These are phyloP conservation scores for Hippophae gyantsensis DNA, from an alignment of 306 rosid genomes.

Conservation along the genomic window DNA sequence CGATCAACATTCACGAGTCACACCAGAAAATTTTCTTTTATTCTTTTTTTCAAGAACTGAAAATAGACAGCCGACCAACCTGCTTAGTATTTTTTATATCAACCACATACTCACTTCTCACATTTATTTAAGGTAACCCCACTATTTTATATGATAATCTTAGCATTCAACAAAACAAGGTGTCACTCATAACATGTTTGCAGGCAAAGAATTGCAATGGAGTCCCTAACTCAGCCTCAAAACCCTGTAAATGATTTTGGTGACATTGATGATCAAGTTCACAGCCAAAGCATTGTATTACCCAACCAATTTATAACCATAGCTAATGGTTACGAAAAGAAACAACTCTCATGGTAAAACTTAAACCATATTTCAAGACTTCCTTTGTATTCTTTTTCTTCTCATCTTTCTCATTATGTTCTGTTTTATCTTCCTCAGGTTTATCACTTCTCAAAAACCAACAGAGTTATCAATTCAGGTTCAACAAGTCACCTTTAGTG, in stretches of 20 bases:
- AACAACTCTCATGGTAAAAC: slow-evolving; percentile 51
- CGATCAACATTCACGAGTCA: no score
- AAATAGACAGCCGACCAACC: slow-evolving; percentile 33
- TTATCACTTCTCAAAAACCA: slow-evolving; percentile 68
- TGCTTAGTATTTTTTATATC: slow-evolving; percentile 16
- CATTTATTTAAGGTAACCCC: slow-evolving; percentile 38
- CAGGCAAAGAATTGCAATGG: slow-evolving; percentile 32
- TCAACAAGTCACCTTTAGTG: slow-evolving; percentile 54
- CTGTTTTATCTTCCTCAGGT: slow-evolving; percentile 45
- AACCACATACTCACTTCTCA: slow-evolving; percentile 68
- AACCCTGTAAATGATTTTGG: slow-evolving; percentile 23
- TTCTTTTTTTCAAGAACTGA: slow-evolving; percentile 9
- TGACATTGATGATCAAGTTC: slow-evolving; percentile 36
- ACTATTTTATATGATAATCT: slow-evolving; percentile 10
- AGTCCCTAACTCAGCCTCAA: slow-evolving; percentile 31
- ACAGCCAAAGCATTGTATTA: slow-evolving; percentile 49
- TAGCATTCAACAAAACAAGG: slow-evolving; percentile 14
- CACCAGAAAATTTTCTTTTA: no score
- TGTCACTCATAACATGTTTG: slow-evolving; percentile 14
- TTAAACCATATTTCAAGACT: slow-evolving; percentile 1
- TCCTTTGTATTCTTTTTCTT: not conserved
- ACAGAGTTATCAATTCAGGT: slow-evolving; percentile 64
- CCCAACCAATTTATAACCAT: slow-evolving; percentile 42
- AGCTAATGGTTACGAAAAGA: slow-evolving; percentile 41
- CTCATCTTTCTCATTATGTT: slow-evolving; percentile 1